Percentiles rank a stretch among this genome's conserved stretches.
Conservation (phyloP, 441 rosid species). For the Pelargonium australe region DNA sequence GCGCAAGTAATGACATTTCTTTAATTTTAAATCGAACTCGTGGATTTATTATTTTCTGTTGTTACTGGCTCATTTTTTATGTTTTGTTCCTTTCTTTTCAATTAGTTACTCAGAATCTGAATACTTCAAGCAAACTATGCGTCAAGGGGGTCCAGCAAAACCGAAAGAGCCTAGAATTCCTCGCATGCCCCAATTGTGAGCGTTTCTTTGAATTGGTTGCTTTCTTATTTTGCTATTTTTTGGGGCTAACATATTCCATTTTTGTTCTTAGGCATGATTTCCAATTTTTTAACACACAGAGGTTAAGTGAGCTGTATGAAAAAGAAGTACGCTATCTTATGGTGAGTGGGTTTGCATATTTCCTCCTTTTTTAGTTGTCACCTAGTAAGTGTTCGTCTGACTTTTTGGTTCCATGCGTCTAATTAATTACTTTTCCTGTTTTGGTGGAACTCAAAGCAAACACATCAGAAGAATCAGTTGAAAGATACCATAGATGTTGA, state of each 20-base stretch:
- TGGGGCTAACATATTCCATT: conserved; percentile 10
- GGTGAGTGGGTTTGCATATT: conserved; percentile 41
- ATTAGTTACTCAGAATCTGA: conserved; percentile 94
- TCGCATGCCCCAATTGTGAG: conserved; percentile 98
- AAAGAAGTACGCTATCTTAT: conserved; percentile 97
- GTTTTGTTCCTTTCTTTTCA: conserved; percentile 10
- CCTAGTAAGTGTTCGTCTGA: not conserved
- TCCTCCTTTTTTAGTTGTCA: not conserved
- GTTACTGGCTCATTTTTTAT: not conserved
- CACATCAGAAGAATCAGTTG: conserved; percentile 88
- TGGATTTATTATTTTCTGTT: not conserved
- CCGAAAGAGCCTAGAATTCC: conserved; percentile 99
- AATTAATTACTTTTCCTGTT: conserved; percentile 8
- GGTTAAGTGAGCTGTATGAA: conserved; percentile 90
- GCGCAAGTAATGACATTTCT: conserved; percentile 64
- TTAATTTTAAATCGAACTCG: not conserved
- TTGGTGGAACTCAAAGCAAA: conserved; percentile 49
- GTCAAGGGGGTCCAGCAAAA: conserved; percentile 94
- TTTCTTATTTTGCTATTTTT: not conserved
- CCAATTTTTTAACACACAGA: conserved; percentile 92
- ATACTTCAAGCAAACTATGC: conserved; percentile 93
- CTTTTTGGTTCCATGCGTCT: not conserved
- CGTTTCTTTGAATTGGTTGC: conserved; percentile 17
- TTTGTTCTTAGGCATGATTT: conserved; percentile 73
- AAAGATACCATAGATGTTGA: conserved; percentile 92